phyloP scores from a whole-genome alignment of 805 yeast genomes.

The Candida nanaspora region DNA sequence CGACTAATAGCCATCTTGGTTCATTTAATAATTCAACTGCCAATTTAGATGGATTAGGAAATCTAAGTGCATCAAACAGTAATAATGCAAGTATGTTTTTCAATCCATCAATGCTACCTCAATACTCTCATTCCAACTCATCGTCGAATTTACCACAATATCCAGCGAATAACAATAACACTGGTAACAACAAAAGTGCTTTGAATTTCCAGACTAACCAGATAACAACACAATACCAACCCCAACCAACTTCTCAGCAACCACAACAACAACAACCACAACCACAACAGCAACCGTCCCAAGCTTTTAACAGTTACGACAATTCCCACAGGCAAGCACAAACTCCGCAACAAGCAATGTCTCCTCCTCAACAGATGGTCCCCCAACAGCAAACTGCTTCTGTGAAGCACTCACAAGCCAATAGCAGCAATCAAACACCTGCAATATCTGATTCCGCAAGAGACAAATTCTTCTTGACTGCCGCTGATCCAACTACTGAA shows the following conservation, averaged over 20 bases:
- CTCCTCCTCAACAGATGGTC: neutral
- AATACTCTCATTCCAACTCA: neutral
- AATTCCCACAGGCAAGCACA: neutral
- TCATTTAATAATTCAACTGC: slow-evolving; percentile 15
- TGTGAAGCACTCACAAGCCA: slow-evolving; percentile 1
- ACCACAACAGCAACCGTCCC: neutral
- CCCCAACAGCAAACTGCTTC: neutral
- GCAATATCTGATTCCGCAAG: slow-evolving; percentile 67
- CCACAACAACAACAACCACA: neutral
- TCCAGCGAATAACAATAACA: slow-evolving; percentile 3
- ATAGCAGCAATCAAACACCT: slow-evolving; percentile 10
- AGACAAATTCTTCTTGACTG: slow-evolving; percentile 89
- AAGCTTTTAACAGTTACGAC: slow-evolving; percentile 2
- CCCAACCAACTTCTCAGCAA: neutral
- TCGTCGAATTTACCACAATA: slow-evolving; percentile 4
- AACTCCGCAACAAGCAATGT: neutral
- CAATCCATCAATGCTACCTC: neutral
- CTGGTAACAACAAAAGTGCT: neutral
- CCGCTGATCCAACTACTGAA: slow-evolving; percentile 95
- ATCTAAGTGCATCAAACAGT: neutral
- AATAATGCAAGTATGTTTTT: neutral
- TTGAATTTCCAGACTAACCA: neutral
- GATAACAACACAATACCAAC: neutral
- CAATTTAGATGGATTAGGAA: slow-evolving; percentile 2
- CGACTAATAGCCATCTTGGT: slow-evolving; percentile 11